These are phyloP conservation scores for Xylariaceae sp. DNA, from an alignment of 2,329 filamentous ascomycete species.

Conservation along the genomic window DNA sequence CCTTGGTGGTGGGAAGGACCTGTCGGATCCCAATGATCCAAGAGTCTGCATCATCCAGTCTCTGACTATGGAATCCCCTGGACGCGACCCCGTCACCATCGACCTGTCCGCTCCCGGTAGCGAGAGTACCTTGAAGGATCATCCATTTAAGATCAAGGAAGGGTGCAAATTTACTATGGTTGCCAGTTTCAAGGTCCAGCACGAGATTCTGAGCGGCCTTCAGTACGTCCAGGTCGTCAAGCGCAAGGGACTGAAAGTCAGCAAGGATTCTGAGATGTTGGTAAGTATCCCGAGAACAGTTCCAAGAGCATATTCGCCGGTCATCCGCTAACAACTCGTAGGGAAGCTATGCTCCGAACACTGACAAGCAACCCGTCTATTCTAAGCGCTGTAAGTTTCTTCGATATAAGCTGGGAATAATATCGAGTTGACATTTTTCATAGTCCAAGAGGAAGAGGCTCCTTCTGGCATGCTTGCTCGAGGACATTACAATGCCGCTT, in stretches of 20 bases:
- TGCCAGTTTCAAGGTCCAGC: constrained; percentile 91
- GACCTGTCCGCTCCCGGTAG: constrained; percentile 77
- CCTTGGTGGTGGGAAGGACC: constrained; percentile 71
- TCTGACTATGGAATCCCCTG: constrained; percentile 83
- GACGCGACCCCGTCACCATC: constrained; percentile 83
- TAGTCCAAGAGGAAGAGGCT: constrained; percentile 89
- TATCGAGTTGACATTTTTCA: background rate
- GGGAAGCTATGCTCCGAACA: constrained; percentile 94
- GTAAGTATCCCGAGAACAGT: constrained; percentile 53
- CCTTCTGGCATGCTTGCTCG: constrained; percentile 88
- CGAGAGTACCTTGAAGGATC: constrained; percentile 77
- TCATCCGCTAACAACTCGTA: constrained; percentile 43
- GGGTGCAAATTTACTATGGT: constrained; percentile 93
- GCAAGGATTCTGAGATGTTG: constrained; percentile 98
- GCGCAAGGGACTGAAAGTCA: constrained; percentile 81
- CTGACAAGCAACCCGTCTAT: constrained; percentile 81
- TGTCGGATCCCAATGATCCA: constrained; percentile 78
- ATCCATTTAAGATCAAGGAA: constrained; percentile 98
- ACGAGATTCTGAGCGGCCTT: constrained; percentile 91
- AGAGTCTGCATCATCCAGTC: constrained; percentile 93
- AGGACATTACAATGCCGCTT: constrained; percentile 86
- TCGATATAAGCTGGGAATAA: background rate
- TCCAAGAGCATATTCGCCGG: background rate
- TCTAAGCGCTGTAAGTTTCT: constrained; percentile 82
- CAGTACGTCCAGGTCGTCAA: constrained; percentile 96